These are phyloP conservation scores for Globisporangium sylvaticum DNA, from an alignment of 352 stramenopile genomes.

Conservation along the genomic window DNA sequence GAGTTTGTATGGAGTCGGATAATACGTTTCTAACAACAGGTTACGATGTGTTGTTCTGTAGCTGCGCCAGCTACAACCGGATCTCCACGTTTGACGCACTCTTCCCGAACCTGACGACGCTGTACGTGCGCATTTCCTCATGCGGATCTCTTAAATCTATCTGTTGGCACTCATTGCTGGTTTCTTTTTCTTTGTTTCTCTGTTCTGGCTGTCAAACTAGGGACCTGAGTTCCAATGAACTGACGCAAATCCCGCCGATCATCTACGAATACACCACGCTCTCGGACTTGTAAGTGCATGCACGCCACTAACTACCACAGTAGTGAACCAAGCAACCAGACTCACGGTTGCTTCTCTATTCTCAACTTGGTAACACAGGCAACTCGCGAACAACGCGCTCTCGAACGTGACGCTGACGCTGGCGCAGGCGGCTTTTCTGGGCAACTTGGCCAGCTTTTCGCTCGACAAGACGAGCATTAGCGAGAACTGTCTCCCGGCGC, in stretches of 20 bases:
- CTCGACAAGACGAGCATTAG: not conserved
- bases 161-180: too few species aligned
- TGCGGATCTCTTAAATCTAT: too few species aligned
- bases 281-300: not conserved
- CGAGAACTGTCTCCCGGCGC: not conserved
- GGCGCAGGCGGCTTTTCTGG: slow-evolving; percentile 9
- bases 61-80: not conserved
- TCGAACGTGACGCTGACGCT: slow-evolving; percentile 6
- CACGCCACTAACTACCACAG: too few species aligned
- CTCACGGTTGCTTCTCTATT: not conserved
- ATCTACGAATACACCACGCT: slow-evolving; percentile 7
- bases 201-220: not conserved
- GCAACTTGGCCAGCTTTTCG: not conserved
- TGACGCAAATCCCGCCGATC: slow-evolving; percentile 3
- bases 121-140: not conserved
- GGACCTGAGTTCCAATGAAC: not conserved
- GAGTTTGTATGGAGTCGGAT: too few species aligned
- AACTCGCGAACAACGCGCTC: not conserved
- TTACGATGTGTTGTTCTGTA: not conserved
- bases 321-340: too few species aligned
- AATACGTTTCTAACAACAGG: too few species aligned
- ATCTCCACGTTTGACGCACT: not conserved
- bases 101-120: not conserved
- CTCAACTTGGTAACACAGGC: not conserved
- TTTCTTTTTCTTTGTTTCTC: too few species aligned